Conservation (phyloP, 2,329 filamentous ascomycete species). For the Trichoderma simmonsii region DNA sequence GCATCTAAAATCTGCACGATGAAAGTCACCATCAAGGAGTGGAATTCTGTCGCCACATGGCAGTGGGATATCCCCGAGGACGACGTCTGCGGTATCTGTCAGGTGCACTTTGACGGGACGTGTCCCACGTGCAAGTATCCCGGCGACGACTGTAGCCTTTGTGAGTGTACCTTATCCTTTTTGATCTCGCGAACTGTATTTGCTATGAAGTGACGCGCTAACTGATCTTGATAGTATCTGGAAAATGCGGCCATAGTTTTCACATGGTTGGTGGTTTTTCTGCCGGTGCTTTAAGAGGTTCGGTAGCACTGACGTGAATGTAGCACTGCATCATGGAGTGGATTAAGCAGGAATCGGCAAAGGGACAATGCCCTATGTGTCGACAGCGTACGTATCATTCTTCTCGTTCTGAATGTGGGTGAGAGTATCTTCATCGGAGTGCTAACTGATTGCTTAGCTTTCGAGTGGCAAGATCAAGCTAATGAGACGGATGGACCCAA, state of each 20-base stretch:
- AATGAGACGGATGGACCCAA: slow-evolving; percentile 33
- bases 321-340: slow-evolving; percentile 95
- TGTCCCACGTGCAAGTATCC: slow-evolving; percentile 98
- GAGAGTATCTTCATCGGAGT: background rate
- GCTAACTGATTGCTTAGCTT: slow-evolving; percentile 29
- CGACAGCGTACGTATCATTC: slow-evolving; percentile 67
- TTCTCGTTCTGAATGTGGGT: background rate
- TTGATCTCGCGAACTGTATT: too few relatives aligned
- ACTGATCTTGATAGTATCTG: slow-evolving; percentile 64
- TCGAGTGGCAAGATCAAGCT: slow-evolving; percentile 41
- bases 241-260: slow-evolving; percentile 96
- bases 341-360: slow-evolving; percentile 92
- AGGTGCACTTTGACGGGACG: slow-evolving; percentile 95
- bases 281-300: background rate
- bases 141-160: slow-evolving; percentile 88
- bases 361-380: slow-evolving; percentile 97
- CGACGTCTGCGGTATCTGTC: slow-evolving; percentile 97
- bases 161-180: slow-evolving; percentile 50
- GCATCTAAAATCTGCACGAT: slow-evolving; percentile 45
- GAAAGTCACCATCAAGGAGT: slow-evolving; percentile 93
- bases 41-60: slow-evolving; percentile 95
- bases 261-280: slow-evolving; percentile 68
- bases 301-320: background rate
- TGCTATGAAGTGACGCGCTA: background rate
- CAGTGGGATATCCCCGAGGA: slow-evolving; percentile 96